Conservation (phyloP, 106 monocot genomes). For the Hemerocallis citrina region DNA sequence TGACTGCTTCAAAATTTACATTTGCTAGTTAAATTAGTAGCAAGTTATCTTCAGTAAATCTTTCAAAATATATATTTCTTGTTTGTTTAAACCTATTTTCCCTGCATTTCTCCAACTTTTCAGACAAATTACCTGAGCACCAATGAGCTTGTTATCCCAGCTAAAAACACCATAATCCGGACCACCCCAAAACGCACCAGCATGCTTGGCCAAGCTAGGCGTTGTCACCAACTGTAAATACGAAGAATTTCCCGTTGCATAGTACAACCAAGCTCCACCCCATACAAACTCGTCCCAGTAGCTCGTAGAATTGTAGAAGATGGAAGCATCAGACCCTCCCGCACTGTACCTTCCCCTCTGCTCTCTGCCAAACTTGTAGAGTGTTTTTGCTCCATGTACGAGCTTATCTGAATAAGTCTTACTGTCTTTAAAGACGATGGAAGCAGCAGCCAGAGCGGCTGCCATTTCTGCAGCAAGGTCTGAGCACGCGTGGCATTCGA, state of each 20-base stretch:
- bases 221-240: conserved; percentile 55
- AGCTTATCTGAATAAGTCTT: conserved; percentile 90
- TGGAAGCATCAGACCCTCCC: conserved; percentile 52
- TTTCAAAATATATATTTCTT: too few relatives aligned
- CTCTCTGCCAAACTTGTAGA: conserved; percentile 65
- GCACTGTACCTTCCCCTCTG: conserved; percentile 65
- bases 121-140: conserved; percentile 73
- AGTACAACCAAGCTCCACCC: conserved; percentile 92
- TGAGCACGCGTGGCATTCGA: conserved; percentile 69
- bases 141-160: conserved; percentile 90
- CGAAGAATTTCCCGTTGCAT: conserved; percentile 71
- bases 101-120: too few relatives aligned
- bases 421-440: conserved; percentile 97
- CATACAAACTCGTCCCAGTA: conserved; percentile 95
- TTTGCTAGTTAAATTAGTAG: too few relatives aligned
- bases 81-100: too few relatives aligned
- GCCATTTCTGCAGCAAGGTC: conserved; percentile 89
- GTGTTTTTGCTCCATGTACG: conserved; percentile 67
- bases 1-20: too few relatives aligned
- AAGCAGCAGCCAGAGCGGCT: conserved; percentile 70
- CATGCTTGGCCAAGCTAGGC: conserved; percentile 62
- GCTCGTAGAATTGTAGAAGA: conserved; percentile 80
- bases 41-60: too few relatives aligned
- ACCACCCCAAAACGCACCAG: conserved; percentile 87
- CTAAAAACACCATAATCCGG: conserved; percentile 75